Base-by-base conservation (phyloP, 257 asterid species). In the Schizonepeta tenuifolia region DNA sequence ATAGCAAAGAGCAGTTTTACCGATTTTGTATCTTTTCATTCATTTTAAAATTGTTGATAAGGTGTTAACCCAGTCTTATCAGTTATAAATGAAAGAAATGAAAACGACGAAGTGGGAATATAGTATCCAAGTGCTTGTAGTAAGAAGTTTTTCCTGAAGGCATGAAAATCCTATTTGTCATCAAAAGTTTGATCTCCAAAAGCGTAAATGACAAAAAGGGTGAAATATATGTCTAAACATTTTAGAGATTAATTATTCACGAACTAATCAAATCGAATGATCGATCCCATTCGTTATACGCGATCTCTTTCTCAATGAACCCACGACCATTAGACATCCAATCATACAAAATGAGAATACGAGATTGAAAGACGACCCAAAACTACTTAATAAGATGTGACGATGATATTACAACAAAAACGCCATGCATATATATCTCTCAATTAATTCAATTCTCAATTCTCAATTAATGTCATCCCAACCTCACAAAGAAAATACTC, bases 401-500 rank as follows among this genome's bases (percentile, higher is more conserved):
- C 33, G 33, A 28, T 12, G 43, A 38, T 38, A 38, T 38, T 38
- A 38, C 43, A 38, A 38, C 43, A 44, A 12, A 44, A 44, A 44
- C 18, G 50, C 26, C 11, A n/a, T 7, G 56, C 22, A 36, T 36
- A 8, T 7, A 11, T 8, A 12, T 14, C 53, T 50, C 22, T 50
- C 24, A 4, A n/a, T 63, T 57, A 78, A 28, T n/a, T n/a, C n/a
- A n/a, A n/a, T n/a, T n/a, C n/a, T n/a, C n/a, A n/a, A n/a, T 1
- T 78, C 75, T 86, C 40, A 93, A 81, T 7, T 8, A 1, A 17
- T 56, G 7, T 62, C 62, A 80, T 78, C 76, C 87, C 41, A 94
- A 81, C 82, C 97, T 80, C 0, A 91, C 96, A 69, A 94, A 91
- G 86, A 91, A 94, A 78, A 94, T 83, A 81, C 98, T 94, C 82